Conservation (phyloP, 1,284 basidiomycete species). For the Thecaphora frezii region DNA sequence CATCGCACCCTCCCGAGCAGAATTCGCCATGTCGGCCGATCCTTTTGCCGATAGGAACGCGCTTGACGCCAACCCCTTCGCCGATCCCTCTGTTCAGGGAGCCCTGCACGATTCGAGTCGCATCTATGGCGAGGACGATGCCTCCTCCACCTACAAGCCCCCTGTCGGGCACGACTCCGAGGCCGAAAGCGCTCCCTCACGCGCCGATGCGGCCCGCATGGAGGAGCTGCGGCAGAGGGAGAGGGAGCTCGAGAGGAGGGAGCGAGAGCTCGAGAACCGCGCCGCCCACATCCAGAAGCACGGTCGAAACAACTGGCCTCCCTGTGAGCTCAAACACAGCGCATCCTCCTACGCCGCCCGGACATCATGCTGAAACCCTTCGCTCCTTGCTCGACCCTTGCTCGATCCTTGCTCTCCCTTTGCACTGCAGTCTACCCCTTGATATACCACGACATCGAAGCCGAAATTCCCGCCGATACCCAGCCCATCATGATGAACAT, state of each 20-base stretch:
- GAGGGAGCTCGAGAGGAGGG: slow-evolving; percentile 75
- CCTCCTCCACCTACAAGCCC: slow-evolving; percentile 27
- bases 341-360: no score
- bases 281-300: slow-evolving; percentile 73
- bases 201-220: slow-evolving; percentile 61
- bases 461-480: slow-evolving; percentile 82
- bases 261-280: slow-evolving; percentile 67
- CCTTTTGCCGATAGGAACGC: slow-evolving; percentile 50
- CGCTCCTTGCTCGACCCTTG: no score
- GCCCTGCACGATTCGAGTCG: slow-evolving; percentile 42
- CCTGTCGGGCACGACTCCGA: slow-evolving; percentile 4
- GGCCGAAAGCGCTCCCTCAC: slow-evolving; percentile 29
- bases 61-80: slow-evolving; percentile 59
- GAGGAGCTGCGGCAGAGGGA: slow-evolving; percentile 74
- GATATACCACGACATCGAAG: slow-evolving; percentile 85
- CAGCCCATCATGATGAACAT: slow-evolving; percentile 78
- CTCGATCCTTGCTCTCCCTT: no score
- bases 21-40: slow-evolving; percentile 19
- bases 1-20: no score
- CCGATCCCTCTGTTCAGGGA: slow-evolving; percentile 58
- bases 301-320: slow-evolving; percentile 87
- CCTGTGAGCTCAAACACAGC: slow-evolving; percentile 58
- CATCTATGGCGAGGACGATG: slow-evolving; percentile 35
- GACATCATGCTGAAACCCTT: no score
- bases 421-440: slow-evolving; percentile 77